Evolutionary conservation across 2,329 filamentous ascomycete genomes (phyloP).

Genomic region (Cladophialophora yegresii): DNA sequence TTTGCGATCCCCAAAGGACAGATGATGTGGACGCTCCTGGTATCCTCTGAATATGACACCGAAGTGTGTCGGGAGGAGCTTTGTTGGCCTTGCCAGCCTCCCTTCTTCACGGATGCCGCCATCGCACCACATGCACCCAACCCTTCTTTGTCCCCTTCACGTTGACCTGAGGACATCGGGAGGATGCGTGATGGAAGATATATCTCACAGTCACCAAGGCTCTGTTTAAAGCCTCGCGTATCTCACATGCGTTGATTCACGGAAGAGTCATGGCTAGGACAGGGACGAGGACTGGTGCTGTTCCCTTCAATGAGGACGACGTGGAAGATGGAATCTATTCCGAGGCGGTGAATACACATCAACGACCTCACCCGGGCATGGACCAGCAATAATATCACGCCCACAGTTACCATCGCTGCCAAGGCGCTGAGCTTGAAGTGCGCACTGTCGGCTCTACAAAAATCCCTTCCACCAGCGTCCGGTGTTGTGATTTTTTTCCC

Average conservation of each 20-base stretch:
- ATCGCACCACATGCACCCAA: not conserved
- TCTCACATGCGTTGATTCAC: not conserved
- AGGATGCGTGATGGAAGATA: not conserved
- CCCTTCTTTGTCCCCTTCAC: not conserved
- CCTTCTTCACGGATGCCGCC: not conserved
- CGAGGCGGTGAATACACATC: constrained; percentile 2
- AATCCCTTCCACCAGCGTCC: not conserved
- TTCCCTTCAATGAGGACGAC: not conserved
- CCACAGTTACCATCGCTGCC: constrained; percentile 1
- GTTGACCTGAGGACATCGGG: not conserved
- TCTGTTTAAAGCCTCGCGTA: not conserved
- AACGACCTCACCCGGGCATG: not conserved
- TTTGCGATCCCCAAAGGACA: not conserved
- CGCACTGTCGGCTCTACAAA: constrained; percentile 10
- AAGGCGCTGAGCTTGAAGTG: constrained; percentile 9
- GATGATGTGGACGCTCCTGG: not conserved
- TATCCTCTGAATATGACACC: not conserved
- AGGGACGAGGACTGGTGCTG: not conserved
- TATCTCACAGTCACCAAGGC: not conserved
- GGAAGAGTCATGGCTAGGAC: not conserved
- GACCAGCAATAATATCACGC: not conserved
- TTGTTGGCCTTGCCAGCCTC: not conserved
- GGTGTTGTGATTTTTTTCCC: constrained; percentile 1
- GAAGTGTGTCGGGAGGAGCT: not conserved
- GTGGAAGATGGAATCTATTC: not conserved